Percentiles rank a stretch among this genome's conserved stretches.
Conservation (phyloP, 23 red algal genomes). For the Agarophyton chilense region DNA sequence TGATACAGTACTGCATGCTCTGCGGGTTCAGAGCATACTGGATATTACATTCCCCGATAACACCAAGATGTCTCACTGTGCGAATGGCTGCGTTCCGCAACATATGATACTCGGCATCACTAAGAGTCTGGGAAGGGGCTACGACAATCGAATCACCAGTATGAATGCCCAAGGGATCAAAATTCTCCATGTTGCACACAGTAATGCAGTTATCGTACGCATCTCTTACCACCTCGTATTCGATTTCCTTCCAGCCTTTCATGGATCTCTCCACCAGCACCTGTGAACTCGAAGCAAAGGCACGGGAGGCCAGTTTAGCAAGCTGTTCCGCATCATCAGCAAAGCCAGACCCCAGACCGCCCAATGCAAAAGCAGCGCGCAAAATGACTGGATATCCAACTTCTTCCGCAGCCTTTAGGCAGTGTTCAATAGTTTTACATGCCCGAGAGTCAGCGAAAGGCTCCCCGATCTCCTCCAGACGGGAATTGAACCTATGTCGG, state of each 20-base stretch:
- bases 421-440: constrained; percentile 74
- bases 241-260: constrained; percentile 99
- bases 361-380: constrained; percentile 95
- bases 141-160: constrained; percentile 98
- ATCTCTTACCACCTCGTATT: constrained; percentile 98
- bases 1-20: constrained; percentile 93
- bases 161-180: constrained; percentile 97
- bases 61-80: constrained; percentile 95
- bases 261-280: constrained; percentile 96
- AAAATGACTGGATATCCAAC: constrained; percentile 97
- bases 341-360: constrained; percentile 98
- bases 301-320: constrained; percentile 72
- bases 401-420: constrained; percentile 79
- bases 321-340: constrained; percentile 86
- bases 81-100: constrained; percentile 90
- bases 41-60: constrained; percentile 99
- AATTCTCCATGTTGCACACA: constrained; percentile 99
- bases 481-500: constrained; percentile 87
- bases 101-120: constrained; percentile 98
- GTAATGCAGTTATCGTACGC: constrained; percentile 99
- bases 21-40: constrained; percentile 94
- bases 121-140: constrained; percentile 94
- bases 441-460: constrained; percentile 87
- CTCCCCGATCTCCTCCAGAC: constrained; percentile 90
- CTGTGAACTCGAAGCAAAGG: constrained; percentile 87